These are phyloP conservation scores for Bisporella sp. DNA, from an alignment of 2,329 filamentous ascomycete species.

Conservation along the genomic window DNA sequence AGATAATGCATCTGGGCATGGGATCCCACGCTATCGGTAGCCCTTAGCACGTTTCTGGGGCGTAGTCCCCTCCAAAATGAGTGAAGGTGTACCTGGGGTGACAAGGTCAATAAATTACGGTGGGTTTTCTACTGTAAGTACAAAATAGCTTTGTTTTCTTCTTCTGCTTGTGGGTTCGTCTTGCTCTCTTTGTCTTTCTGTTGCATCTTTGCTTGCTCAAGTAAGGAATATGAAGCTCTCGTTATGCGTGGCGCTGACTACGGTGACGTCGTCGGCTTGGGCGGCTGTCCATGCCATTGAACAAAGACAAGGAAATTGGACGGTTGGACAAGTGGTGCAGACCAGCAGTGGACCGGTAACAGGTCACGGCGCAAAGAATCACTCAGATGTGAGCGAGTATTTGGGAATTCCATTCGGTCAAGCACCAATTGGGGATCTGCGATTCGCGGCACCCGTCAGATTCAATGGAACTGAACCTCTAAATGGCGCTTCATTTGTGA, in stretches of 20 bases:
- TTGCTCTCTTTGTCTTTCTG: not conserved
- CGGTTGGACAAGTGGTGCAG: slow-evolving; percentile 21
- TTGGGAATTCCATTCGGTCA: slow-evolving; percentile 31
- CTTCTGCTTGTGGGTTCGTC: not conserved
- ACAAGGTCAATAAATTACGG: too few species aligned
- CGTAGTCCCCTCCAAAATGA: too few species aligned
- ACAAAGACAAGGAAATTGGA: slow-evolving; percentile 15
- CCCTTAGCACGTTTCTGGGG: too few species aligned
- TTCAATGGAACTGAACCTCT: not conserved
- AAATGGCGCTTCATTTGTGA: not conserved
- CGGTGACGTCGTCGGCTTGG: not conserved
- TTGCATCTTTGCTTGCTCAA: not conserved
- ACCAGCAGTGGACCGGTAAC: slow-evolving; percentile 22
- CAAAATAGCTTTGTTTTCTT: not conserved
- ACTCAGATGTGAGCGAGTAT: slow-evolving; percentile 18
- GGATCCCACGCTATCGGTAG: too few species aligned
- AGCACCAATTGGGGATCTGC: slow-evolving; percentile 25
- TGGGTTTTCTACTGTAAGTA: too few species aligned
- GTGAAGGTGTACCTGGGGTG: too few species aligned
- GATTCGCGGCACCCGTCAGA: not conserved
- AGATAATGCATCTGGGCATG: too few species aligned
- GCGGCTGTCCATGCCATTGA: not conserved
- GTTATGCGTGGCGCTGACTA: not conserved
- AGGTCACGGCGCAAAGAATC: slow-evolving; percentile 18
- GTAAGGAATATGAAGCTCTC: not conserved